These are phyloP conservation scores for Aspergillus puulaauensis DNA, from an alignment of 2,329 filamentous ascomycete species.

Conservation along the genomic window DNA sequence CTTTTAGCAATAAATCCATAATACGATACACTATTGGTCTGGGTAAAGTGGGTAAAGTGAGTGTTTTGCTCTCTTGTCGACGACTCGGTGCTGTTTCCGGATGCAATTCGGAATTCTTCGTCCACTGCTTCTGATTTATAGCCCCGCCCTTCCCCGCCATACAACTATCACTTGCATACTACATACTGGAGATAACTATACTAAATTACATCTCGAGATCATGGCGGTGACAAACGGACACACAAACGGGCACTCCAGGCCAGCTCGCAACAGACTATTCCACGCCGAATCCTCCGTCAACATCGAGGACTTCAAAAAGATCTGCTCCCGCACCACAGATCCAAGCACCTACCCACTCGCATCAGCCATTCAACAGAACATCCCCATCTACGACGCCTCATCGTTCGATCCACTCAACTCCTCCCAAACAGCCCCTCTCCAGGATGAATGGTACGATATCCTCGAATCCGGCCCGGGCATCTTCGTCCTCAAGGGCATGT, in stretches of 20 bases:
- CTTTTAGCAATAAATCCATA: background rate
- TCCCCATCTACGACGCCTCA: constrained; percentile 57
- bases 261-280: constrained; percentile 21
- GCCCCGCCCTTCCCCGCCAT: background rate
- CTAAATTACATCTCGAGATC: background rate
- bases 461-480: constrained; percentile 60
- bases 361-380: constrained; percentile 46
- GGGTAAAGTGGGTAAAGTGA: background rate
- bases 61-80: background rate
- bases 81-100: constrained; percentile 1
- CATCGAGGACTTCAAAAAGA: constrained; percentile 44
- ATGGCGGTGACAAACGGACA: background rate
- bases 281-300: constrained; percentile 14
- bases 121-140: constrained; percentile 1
- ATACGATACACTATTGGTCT: background rate
- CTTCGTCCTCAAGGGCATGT: constrained; percentile 57
- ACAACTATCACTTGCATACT: background rate
- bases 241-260: background rate
- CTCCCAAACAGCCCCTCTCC: constrained; percentile 41
- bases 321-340: constrained; percentile 45
- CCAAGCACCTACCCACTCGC: constrained; percentile 50
- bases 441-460: constrained; percentile 62
- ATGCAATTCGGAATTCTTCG: constrained; percentile 5
- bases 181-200: too few species aligned
- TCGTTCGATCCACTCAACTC: constrained; percentile 34